phyloP scores from a whole-genome alignment of 208 protist genomes.

The Kentomonas sorsogonicus region DNA sequence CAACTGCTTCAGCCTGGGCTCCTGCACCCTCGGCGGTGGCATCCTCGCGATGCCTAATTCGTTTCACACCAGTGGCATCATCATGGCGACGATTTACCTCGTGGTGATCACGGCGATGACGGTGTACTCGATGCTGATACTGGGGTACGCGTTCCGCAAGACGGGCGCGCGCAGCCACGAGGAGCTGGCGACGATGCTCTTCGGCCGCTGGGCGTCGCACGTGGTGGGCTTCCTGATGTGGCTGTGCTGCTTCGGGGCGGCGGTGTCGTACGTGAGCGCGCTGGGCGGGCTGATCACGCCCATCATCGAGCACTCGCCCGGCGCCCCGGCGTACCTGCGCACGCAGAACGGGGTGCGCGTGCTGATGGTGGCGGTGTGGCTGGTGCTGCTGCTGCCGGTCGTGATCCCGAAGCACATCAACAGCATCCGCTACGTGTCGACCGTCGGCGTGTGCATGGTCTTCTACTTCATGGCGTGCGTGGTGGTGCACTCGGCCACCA shows the following conservation, averaged over 20 bases:
- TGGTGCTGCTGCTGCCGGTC: slow-evolving; percentile 61
- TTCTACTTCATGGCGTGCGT: slow-evolving; percentile 61
- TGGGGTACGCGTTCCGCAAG: slow-evolving; percentile 43
- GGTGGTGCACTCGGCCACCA: slow-evolving; percentile 41
- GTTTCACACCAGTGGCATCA: slow-evolving; percentile 43
- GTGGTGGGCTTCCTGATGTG: slow-evolving; percentile 62
- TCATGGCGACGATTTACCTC: slow-evolving; percentile 62
- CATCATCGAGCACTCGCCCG: slow-evolving; percentile 26
- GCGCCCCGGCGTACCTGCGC: slow-evolving; percentile 36
- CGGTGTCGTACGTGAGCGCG: slow-evolving; percentile 72
- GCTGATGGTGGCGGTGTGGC: slow-evolving; percentile 38
- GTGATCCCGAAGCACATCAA: slow-evolving; percentile 68
- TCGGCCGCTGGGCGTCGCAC: slow-evolving; percentile 48
- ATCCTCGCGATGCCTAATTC: slow-evolving; percentile 54
- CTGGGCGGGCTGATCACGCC: slow-evolving; percentile 50
- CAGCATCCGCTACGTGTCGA: slow-evolving; percentile 71
- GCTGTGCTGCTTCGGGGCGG: slow-evolving; percentile 62
- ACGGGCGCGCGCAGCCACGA: slow-evolving; percentile 56
- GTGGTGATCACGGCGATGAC: slow-evolving; percentile 40
- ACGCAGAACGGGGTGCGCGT: slow-evolving; percentile 26
- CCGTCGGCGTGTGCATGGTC: slow-evolving; percentile 59
- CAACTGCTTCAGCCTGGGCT: slow-evolving; percentile 49
- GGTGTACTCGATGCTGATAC: slow-evolving; percentile 54
- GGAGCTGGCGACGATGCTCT: slow-evolving; percentile 30
- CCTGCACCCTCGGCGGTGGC: slow-evolving; percentile 50